Percentiles rank a stretch among this genome's conserved stretches.
phyloP scores from a whole-genome alignment of 1,284 basidiomycete genomes.

The Leccinum pseudoinsigne region DNA sequence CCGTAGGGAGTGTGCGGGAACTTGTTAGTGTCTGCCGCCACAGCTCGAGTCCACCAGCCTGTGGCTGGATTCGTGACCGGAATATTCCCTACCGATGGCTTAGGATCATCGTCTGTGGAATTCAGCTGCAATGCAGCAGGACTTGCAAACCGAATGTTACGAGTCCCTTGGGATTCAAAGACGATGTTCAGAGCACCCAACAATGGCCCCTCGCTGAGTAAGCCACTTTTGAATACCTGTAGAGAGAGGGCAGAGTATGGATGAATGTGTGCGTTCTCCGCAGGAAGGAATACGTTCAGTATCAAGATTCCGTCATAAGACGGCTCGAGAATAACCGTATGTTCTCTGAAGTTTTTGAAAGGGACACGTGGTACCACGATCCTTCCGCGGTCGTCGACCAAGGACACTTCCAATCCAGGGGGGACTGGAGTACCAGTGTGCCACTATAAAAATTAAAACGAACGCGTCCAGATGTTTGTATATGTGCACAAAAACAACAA shows the following conservation, averaged over 20 bases:
- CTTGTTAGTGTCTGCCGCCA: too few species aligned
- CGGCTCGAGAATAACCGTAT: background rate
- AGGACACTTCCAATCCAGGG: constrained; percentile 8
- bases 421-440: constrained; percentile 6
- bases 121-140: constrained; percentile 1
- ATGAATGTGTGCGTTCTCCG: background rate
- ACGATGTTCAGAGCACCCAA: constrained; percentile 17
- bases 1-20: too few species aligned
- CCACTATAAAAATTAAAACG: constrained; percentile 2
- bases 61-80: constrained; percentile 1
- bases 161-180: constrained; percentile 13
- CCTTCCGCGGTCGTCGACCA: constrained; percentile 10
- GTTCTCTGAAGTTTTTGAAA: background rate
- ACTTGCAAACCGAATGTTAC: constrained; percentile 17
- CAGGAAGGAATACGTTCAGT: constrained; percentile 8
- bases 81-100: background rate
- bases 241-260: constrained; percentile 15
- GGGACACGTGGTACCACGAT: constrained; percentile 3
- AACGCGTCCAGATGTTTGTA: background rate
- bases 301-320: constrained; percentile 12
- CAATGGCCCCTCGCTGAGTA: background rate
- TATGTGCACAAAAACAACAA: background rate
- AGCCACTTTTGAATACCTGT: background rate
- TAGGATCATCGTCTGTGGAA: background rate
- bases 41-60: too few species aligned